Percentiles rank a stretch among this genome's conserved stretches.
Conservation (phyloP, 2,329 filamentous ascomycete species). For the Colletotrichum sublineola region DNA sequence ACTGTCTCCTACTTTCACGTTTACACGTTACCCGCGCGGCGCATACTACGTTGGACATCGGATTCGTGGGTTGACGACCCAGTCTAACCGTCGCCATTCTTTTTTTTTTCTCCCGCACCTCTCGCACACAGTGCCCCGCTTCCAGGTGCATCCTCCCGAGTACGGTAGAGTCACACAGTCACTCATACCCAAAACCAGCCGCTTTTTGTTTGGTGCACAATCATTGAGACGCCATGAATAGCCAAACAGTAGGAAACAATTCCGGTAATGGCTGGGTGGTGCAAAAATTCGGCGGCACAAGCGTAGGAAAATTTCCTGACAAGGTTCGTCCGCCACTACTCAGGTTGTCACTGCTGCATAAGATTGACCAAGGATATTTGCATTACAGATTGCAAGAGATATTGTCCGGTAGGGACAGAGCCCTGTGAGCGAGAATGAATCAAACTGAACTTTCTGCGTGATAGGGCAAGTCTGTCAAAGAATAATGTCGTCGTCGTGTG, state of each 20-base stretch:
- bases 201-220: slow-evolving; percentile 6
- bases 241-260: slow-evolving; percentile 49
- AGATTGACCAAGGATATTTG: slow-evolving; percentile 46
- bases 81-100: slow-evolving; percentile 29
- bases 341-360: slow-evolving; percentile 32
- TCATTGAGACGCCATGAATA: slow-evolving; percentile 37
- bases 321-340: slow-evolving; percentile 60
- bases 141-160: slow-evolving; percentile 7
- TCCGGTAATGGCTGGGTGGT: slow-evolving; percentile 78
- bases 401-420: slow-evolving; percentile 69
- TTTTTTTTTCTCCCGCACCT: slow-evolving; percentile 25
- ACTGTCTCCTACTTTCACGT: neutral
- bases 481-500: slow-evolving; percentile 93
- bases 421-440: neutral
- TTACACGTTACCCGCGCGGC: neutral
- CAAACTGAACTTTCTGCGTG: slow-evolving; percentile 42
- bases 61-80: slow-evolving; percentile 30
- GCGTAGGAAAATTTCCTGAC: slow-evolving; percentile 91
- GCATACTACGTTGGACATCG: neutral
- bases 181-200: slow-evolving; percentile 10
- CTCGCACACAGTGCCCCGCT: slow-evolving; percentile 28
- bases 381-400: slow-evolving; percentile 70
- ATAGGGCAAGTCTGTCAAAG: slow-evolving; percentile 71
- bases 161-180: slow-evolving; percentile 34
- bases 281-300: slow-evolving; percentile 96